Evolutionary conservation across 2,329 filamentous ascomycete species (phyloP), one percentile per base, ranked within the genome.

Genomic region (Ciborinia camelliae): DNA sequence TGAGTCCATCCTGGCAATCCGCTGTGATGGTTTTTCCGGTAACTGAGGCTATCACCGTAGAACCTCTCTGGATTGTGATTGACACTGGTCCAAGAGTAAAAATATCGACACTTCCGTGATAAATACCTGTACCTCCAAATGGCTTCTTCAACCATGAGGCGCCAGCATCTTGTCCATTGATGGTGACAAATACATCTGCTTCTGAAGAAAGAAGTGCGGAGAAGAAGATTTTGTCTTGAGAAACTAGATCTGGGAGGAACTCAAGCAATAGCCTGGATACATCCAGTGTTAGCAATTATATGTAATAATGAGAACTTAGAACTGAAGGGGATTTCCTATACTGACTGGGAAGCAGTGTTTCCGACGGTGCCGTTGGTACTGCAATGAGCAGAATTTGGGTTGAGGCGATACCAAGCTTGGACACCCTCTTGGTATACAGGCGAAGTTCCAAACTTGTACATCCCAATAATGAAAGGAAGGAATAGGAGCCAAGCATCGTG

Each of bases 401-500:
- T 50, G 14, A 47, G n/a, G 26, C 57, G 57, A 39, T 50, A 60
- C 57, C 57, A 60, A 12, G 57, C 30, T 50, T 50, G 43, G 10
- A 50, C 28, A 12, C 30, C 32, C 20, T 60, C 57, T 37, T 48
- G 12, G 30, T 12, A n/a, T 26, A 60, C 28, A n/a, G 18, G 18
- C 8, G 43, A 15, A 20, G 23, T 39, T 18, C 57, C 57, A 37
- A 15, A 47, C 47, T 60, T 60, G 45, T 60, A 60, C 20, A 37
- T 35, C 12, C 45, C 57, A 20, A 60, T 50, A 5, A 39, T 35
- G n/a, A 26, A 60, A 50, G 45, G 57, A 28, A 60, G 57, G 2
- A 60, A 50, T 9, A 60, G 20, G 8, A 69, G 78, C 79, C 81
- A 84, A 28, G 75, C 81, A 47, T 81, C 78, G 71, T 85, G 83